These are phyloP conservation scores for Coleophoma cylindrospora DNA, from an alignment of 2,329 filamentous ascomycete species.

Conservation along the genomic window DNA sequence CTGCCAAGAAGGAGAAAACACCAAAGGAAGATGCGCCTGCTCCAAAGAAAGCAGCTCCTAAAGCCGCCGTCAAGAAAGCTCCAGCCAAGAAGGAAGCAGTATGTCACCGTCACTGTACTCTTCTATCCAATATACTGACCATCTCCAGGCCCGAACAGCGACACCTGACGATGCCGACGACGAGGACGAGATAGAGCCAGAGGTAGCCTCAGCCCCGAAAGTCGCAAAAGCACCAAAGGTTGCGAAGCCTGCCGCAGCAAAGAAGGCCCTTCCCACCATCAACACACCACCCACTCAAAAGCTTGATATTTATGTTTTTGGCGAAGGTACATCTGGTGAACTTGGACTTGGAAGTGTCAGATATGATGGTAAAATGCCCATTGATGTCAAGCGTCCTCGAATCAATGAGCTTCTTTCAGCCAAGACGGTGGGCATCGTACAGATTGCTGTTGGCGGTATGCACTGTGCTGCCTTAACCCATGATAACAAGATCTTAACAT, in stretches of 20 bases:
- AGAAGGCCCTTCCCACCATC: slow-evolving; percentile 38
- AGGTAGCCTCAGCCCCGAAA: slow-evolving; percentile 22
- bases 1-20: slow-evolving; percentile 6
- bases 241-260: slow-evolving; percentile 20
- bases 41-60: slow-evolving; percentile 11
- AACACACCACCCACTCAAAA: slow-evolving; percentile 58
- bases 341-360: slow-evolving; percentile 71
- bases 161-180: neutral
- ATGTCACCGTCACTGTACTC: neutral
- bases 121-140: neutral
- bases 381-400: slow-evolving; percentile 72
- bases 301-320: slow-evolving; percentile 75
- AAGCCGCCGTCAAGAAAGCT: slow-evolving; percentile 11
- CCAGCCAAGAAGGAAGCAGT: slow-evolving; percentile 11
- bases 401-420: slow-evolving; percentile 56
- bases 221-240: slow-evolving; percentile 3
- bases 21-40: neutral
- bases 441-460: slow-evolving; percentile 77
- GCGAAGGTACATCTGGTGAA: slow-evolving; percentile 75
- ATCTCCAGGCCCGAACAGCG: neutral
- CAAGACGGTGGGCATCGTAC: slow-evolving; percentile 60
- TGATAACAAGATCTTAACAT: slow-evolving; percentile 77
- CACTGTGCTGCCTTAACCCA: slow-evolving; percentile 72
- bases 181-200: neutral
- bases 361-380: slow-evolving; percentile 50